phyloP scores from a whole-genome alignment of 2,329 filamentous ascomycete genomes.

The Nannizzia gypsea region DNA sequence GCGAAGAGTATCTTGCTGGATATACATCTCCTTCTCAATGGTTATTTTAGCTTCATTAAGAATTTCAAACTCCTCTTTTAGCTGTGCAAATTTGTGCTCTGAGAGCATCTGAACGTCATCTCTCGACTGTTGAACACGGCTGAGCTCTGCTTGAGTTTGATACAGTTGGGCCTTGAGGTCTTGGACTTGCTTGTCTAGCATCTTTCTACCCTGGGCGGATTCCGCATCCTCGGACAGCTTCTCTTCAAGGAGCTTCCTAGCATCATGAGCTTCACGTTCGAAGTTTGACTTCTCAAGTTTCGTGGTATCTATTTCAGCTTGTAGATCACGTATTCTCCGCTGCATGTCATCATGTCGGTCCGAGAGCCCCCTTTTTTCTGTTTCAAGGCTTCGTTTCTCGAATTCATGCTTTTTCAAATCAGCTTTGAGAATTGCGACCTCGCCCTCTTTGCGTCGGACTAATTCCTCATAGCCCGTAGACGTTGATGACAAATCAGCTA shows the following conservation, averaged over 20 bases:
- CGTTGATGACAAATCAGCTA: slow-evolving; percentile 75
- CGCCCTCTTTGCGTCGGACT: slow-evolving; percentile 85
- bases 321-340: slow-evolving; percentile 64
- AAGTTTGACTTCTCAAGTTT: slow-evolving; percentile 72
- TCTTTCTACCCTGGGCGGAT: slow-evolving; percentile 64
- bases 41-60: slow-evolving; percentile 92
- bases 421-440: slow-evolving; percentile 69
- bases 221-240: slow-evolving; percentile 83
- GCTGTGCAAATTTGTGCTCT: slow-evolving; percentile 71
- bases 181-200: slow-evolving; percentile 76
- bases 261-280: slow-evolving; percentile 78
- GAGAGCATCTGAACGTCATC: slow-evolving; percentile 86
- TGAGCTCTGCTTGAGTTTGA: slow-evolving; percentile 75
- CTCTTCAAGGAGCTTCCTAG: slow-evolving; percentile 72
- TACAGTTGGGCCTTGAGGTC: slow-evolving; percentile 79
- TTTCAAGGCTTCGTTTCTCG: slow-evolving; percentile 65
- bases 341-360: slow-evolving; percentile 70
- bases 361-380: slow-evolving; percentile 60
- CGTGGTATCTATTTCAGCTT: slow-evolving; percentile 79
- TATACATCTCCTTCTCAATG: slow-evolving; percentile 95
- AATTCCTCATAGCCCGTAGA: slow-evolving; percentile 93
- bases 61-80: slow-evolving; percentile 74
- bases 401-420: slow-evolving; percentile 75
- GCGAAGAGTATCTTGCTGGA: slow-evolving; percentile 81
- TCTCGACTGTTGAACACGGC: slow-evolving; percentile 79